Conservation (phyloP, 306 rosid species). For the Dryas octopetala region DNA sequence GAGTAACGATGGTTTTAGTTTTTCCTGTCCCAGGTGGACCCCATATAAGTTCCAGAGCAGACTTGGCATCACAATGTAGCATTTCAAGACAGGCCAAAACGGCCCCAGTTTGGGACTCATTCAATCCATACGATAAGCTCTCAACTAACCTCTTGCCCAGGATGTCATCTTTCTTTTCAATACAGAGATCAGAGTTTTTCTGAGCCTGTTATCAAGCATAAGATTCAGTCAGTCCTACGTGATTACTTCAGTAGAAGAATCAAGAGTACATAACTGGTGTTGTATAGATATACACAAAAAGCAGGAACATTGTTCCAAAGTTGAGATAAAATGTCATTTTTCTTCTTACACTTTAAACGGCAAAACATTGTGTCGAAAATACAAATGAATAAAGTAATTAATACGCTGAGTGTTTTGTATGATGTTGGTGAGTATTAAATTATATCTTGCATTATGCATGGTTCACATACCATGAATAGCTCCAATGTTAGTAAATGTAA, state of each 20-base stretch:
- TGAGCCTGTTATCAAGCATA: slow-evolving; percentile 36
- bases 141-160: slow-evolving; percentile 7
- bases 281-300: too few relatives aligned
- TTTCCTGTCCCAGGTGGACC: slow-evolving; percentile 88
- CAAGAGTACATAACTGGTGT: too few relatives aligned
- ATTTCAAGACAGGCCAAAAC: slow-evolving; percentile 48
- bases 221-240: background rate
- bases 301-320: too few relatives aligned
- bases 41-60: slow-evolving; percentile 62
- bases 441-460: background rate
- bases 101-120: slow-evolving; percentile 53
- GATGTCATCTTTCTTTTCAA: background rate
- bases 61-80: slow-evolving; percentile 26
- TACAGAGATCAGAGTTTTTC: slow-evolving; percentile 27
- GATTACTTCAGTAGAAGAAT: too few relatives aligned
- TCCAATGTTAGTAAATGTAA: background rate
- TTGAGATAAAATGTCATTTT: too few relatives aligned
- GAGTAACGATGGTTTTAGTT: slow-evolving; percentile 55
- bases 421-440: background rate
- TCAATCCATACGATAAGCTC: slow-evolving; percentile 32
- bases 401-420: too few relatives aligned
- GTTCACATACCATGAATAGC: background rate
- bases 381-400: too few relatives aligned
- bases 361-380: too few relatives aligned
- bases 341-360: too few relatives aligned